Evolutionary conservation across 2,329 filamentous ascomycete genomes (phyloP), one percentile per base, ranked within the genome.

Genomic region (Fusarium newnesense): DNA sequence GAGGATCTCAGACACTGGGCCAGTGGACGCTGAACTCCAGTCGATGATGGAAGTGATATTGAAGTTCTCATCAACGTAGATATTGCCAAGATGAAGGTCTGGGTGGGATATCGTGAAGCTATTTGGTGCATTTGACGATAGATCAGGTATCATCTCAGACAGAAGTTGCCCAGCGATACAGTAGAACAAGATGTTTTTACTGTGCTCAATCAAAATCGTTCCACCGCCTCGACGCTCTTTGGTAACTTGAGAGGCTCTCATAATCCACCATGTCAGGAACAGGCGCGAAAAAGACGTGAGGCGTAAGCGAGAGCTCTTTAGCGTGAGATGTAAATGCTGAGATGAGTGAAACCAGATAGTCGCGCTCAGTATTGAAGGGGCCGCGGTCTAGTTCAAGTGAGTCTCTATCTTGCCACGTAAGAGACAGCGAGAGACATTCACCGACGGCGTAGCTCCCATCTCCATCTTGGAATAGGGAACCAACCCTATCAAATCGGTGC

Each of bases 111-210:
- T 28, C 5, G 44, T 16, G 28, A 47, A 47, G 1, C 19, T 7
- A 2, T 3, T 8, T n/a, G 13, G 5, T 5, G 0, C 6, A 4
- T 28, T 5, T n/a, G 19, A 30, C 2, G 28, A 2, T 1, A 47
- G 13, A 16, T 47, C 24, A 16, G 4, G 0, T n/a, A 30, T 6
- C 44, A 47, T 47, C 1, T 47, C 44, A 6, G 44, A 47, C 5
- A 47, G 19, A 8, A 47, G 4, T 8, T 47, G 28, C 3, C 44
- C 44, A 3, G 16, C 19, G 0, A 32, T 11, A 1, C 44, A 47
- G 3, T 47, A 47, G 1, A 5, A 47, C 2, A 47, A 9, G 2
- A 47, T n/a, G 3, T 47, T 47, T 16, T 47, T 32, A 30, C 19
- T 47, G 13, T 30, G 19, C 19, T 47, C 44, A 16, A 30, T 47